Evolutionary conservation across 441 rosid species (phyloP), one percentile per base, ranked within the genome.

Genomic region (Theobroma grandiflorum): DNA sequence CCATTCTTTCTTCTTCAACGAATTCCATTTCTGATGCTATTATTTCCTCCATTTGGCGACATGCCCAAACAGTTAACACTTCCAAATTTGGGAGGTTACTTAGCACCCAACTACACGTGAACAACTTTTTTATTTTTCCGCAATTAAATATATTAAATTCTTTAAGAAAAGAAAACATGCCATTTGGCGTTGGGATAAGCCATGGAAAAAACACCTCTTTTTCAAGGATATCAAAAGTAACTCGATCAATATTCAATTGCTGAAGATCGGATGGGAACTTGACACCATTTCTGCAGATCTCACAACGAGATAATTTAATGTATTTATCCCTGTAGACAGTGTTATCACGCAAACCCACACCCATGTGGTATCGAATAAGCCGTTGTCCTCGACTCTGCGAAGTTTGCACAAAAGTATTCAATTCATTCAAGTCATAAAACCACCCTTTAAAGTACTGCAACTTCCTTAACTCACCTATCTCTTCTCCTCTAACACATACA

Each of bases 31-130:
- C 42, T 26, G 49, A 71, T 71, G 57, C 70, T 45, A 81, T 47
- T 73, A 82, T 80, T 78, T 84, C 85, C 50, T 79, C 81, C 69
- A 82, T 8, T 0, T 0, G 3, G 0, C 6, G 3, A 45, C 81
- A 79, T 0, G 6, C 2, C 1, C 3, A 1, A 11, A 81, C 47
- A 0, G 15, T 4, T 76, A 82, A 69, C 43, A 7, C 37, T 53
- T 76, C 38, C 4, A 82, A 57, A 79, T 84, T 82, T 11, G 7
- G 57, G 31, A 26, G 31, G 31, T 26, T 26, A 26, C 31, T 26
- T 1, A 72, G 61, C 45, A 82, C 3, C 40, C 68, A 77, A 2
- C 5, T 0, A 3, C 45, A 42, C 16, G n/a, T 10, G 61, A 84
- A 80, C n/a, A 84, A 50, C 55, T 22, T 79, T 73, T 72, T 79